Conservation (phyloP, 164 flowering plant species). For the Nymphaea colorata region DNA sequence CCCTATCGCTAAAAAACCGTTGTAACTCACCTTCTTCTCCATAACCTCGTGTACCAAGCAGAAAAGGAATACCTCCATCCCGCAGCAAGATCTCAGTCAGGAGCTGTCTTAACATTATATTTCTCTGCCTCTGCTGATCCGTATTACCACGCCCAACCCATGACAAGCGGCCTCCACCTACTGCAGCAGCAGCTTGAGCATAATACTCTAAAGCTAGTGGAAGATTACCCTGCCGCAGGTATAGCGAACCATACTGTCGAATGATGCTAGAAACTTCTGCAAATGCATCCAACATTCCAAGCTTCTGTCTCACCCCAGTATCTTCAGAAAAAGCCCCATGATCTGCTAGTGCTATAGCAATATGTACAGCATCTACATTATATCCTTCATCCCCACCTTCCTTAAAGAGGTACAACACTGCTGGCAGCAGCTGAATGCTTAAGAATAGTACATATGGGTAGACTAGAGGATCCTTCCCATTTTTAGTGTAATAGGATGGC, state of each 20-base stretch:
- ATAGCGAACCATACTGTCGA: constrained; percentile 84
- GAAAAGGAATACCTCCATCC: constrained; percentile 70
- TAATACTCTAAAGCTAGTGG: constrained; percentile 75
- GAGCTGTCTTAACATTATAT: constrained; percentile 78
- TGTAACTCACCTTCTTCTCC: constrained; percentile 91
- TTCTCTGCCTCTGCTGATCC: constrained; percentile 85
- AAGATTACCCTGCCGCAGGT: constrained; percentile 54
- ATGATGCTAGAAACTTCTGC: constrained; percentile 84
- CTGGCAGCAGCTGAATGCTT: constrained; percentile 84
- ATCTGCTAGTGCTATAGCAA: constrained; percentile 72
- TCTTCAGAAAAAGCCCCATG: constrained; percentile 74
- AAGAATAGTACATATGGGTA: constrained; percentile 86
- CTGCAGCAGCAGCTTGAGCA: constrained; percentile 92
- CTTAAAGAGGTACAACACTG: constrained; percentile 55
- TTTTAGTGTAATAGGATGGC: constrained; percentile 88
- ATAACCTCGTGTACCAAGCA: constrained; percentile 81
- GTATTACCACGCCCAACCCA: constrained; percentile 65
- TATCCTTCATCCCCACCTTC: constrained; percentile 75
- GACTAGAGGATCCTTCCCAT: constrained; percentile 90
- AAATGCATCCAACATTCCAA: constrained; percentile 80
- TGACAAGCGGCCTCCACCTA: constrained; percentile 89
- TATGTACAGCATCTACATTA: constrained; percentile 73
- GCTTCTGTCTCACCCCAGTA: constrained; percentile 45
- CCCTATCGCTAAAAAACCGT: constrained; percentile 56
- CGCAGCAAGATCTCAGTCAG: constrained; percentile 68